phyloP scores from a whole-genome alignment of 306 rosid genomes.

The Begonia fuchsioides region DNA sequence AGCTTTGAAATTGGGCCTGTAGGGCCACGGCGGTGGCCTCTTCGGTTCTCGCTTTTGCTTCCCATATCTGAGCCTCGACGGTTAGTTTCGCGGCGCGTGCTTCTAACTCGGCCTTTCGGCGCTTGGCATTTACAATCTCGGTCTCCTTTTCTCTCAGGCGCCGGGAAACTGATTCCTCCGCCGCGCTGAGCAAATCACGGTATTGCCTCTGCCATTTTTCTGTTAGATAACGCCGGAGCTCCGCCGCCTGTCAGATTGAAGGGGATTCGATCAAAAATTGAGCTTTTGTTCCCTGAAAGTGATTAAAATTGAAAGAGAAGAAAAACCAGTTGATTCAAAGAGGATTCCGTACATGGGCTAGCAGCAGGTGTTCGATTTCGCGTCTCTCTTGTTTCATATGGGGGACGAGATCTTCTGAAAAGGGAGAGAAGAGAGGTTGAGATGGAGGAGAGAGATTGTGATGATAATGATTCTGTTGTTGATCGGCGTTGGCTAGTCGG shows the following conservation, averaged over 20 bases:
- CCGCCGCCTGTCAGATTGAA: constrained; percentile 40
- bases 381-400: constrained; percentile 66
- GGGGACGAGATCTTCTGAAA: constrained; percentile 38
- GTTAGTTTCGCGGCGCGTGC: constrained; percentile 79
- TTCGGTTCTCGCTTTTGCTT: constrained; percentile 59
- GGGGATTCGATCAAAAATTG: neutral
- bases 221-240: constrained; percentile 41
- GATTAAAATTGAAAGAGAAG: neutral
- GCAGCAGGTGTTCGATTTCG: constrained; percentile 68
- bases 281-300: neutral
- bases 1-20: constrained; percentile 64
- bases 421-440: constrained; percentile 27
- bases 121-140: constrained; percentile 55
- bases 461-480: constrained; percentile 13
- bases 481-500: constrained; percentile 54
- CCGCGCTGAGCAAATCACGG: constrained; percentile 38
- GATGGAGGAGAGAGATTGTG: constrained; percentile 8
- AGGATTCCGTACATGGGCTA: constrained; percentile 43
- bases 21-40: constrained; percentile 53
- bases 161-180: too few relatives aligned
- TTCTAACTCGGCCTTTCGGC: constrained; percentile 61
- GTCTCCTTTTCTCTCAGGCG: constrained; percentile 51
- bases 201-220: constrained; percentile 63
- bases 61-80: constrained; percentile 70
- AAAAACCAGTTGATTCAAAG: constrained; percentile 4